Evolutionary conservation across 805 yeast species (phyloP), one percentile per base, ranked within the genome.

Genomic region (Torulaspora indica): DNA sequence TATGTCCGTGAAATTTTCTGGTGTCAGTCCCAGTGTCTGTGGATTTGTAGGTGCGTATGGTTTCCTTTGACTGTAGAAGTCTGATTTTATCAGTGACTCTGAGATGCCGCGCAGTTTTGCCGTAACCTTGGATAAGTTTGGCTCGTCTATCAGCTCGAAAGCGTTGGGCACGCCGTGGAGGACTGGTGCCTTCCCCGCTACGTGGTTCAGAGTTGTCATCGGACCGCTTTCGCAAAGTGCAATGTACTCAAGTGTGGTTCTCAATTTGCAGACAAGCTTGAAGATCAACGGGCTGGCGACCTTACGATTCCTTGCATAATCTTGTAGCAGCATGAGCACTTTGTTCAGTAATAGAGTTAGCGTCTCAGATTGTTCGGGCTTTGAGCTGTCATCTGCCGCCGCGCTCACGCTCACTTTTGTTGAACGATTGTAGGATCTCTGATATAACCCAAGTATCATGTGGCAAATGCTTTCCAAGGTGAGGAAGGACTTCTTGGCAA

Each of bases 261-360:
- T 41, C 20, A 61, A 47, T 46, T 49, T 53, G 29, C 35, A 28
- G 9, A 51, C 49, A 15, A 59, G 35, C 10, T 49, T 53, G 13
- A 23, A 35, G 1, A 60, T 53, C 14, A 50, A 36, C 6, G 54
- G 52, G 29, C 51, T 55, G 9, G 42, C 46, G 6, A 43, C 51
- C 33, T 55, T 58, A 45, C 64, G 57, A 36, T 61, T 61, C 31
- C 60, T 61, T 8, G 61, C 51, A 28, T 61, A 61, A 47, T 61
- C 66, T 34, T 53, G 49, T 24, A 61, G 38, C 36, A 61, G 38
- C 59, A 60, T 60, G 37, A 55, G 42, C 7, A 60, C 38, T 47
- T 61, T 61, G 17, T 56, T 50, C 17, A 61, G 18, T 7, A 61
- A 42, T 4, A 53, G 40, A 5, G 48, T 38, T 23, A 57, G 39